A percentile compares a stretch with the other conserved stretches of the same genome.
Evolutionary conservation across 495 filamentous ascomycete genomes (phyloP).

Genomic region (Aspergillus hancockii): DNA sequence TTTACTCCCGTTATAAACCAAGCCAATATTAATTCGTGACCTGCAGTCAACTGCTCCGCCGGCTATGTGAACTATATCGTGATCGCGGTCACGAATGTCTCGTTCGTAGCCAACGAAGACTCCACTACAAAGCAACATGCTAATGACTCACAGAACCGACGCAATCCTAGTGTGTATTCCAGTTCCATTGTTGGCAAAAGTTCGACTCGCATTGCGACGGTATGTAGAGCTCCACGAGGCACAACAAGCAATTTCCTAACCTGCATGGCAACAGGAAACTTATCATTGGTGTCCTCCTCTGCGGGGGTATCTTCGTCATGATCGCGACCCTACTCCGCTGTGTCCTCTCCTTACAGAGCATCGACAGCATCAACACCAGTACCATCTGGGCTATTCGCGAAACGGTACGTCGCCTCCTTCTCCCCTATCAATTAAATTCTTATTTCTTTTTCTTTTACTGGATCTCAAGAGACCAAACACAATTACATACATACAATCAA

Average conservation of each 20-base stretch:
- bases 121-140: neutral
- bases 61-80: slow-evolving; percentile 22
- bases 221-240: slow-evolving; percentile 1
- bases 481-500: neutral
- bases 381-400: slow-evolving; percentile 30
- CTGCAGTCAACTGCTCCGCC: slow-evolving; percentile 18
- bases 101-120: slow-evolving; percentile 7
- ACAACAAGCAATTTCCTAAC: neutral
- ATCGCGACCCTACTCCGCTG: slow-evolving; percentile 25
- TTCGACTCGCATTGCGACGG: slow-evolving; percentile 20
- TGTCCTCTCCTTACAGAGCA: slow-evolving; percentile 21
- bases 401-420: slow-evolving; percentile 13
- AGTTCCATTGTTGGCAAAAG: slow-evolving; percentile 21
- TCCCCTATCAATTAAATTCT: neutral
- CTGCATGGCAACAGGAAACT: slow-evolving; percentile 3
- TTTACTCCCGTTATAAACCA: neutral
- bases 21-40: neutral
- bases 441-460: too few species aligned
- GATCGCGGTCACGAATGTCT: slow-evolving; percentile 19
- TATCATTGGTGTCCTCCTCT: slow-evolving; percentile 22
- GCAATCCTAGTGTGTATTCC: slow-evolving; percentile 20
- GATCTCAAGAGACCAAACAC: too few species aligned
- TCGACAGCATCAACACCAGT: slow-evolving; percentile 23
- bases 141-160: slow-evolving; percentile 21
- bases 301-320: slow-evolving; percentile 26